Conservation (phyloP, 1,139 yeast species). For the Lodderomyces margitis region DNA sequence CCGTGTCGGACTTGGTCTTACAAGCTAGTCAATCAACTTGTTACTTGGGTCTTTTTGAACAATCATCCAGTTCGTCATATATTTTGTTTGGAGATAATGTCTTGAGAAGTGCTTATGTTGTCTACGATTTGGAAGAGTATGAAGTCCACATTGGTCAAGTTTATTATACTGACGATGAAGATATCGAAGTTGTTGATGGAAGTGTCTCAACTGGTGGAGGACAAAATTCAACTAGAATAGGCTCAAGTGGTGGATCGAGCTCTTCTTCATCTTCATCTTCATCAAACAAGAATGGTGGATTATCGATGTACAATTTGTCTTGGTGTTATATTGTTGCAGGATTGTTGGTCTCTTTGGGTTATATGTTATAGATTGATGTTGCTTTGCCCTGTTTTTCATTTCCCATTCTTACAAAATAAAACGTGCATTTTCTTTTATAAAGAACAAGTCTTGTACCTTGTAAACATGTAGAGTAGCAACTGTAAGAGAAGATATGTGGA, state of each 20-base stretch:
- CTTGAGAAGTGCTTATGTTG: slow-evolving; percentile 71
- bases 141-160: slow-evolving; percentile 72
- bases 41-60: slow-evolving; percentile 30
- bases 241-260: not conserved
- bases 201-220: slow-evolving; percentile 11
- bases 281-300: not conserved
- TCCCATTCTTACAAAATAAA: too few relatives aligned
- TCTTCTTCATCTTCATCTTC: not conserved
- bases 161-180: slow-evolving; percentile 23
- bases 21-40: slow-evolving; percentile 19
- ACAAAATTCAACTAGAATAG: slow-evolving; percentile 6
- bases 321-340: not conserved
- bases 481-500: too few relatives aligned
- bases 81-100: slow-evolving; percentile 68
- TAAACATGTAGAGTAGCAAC: too few relatives aligned
- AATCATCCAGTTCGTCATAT: slow-evolving; percentile 18
- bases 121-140: slow-evolving; percentile 67
- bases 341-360: not conserved
- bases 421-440: too few relatives aligned
- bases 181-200: slow-evolving; percentile 9
- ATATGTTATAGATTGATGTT: slow-evolving; percentile 4
- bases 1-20: slow-evolving; percentile 27
- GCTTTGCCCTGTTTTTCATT: too few relatives aligned
- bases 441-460: too few relatives aligned
- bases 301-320: not conserved